Base-by-base conservation (phyloP, 73 alveolate genomes). In the Tetrahymena borealis region DNA sequence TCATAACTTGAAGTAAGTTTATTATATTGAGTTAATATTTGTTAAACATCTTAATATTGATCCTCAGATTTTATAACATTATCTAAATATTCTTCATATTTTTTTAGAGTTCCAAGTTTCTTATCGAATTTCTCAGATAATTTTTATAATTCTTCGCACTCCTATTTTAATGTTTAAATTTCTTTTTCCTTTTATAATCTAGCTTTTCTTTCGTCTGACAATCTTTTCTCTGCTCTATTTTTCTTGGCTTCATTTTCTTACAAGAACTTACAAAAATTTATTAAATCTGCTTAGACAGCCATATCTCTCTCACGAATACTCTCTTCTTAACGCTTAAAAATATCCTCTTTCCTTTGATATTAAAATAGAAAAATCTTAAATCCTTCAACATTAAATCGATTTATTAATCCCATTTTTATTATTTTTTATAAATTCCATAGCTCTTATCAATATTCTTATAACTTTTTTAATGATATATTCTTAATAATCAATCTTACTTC, bases 81-180 rank as follows among this genome's bases (percentile, higher is more conserved):
- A 31, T 97, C 99, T 41, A 97, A 93, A 95, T 94, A 97, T 24
- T 94, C 96, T 85, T 97, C 99, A 91, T 97, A 97, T 39, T 97
- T 96, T 93, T 92, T 96, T 97, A 97, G 93, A 32, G 96, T 93
- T 32, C 92, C 77, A 12, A 94, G 91, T 40, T 78, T 94, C 39
- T 94, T 93, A 33, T 96, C 96, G 20, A 77, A 36, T 36, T 93
- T 90, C 39, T 93, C 78, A 37, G 77, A 24, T 28, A 91, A 92
- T 79, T 90, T 79, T 39, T 79, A 15, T 31, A 96, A 40, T 32
- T 78, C 94, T 39, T 96, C 78, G 39, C 90, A 42, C 35, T 93
- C 79, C 8, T 42, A 39, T 16, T 78, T 40, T 4, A 91, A 77
- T 38, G 77, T 91, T 39, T 91, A 91, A 39, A 94, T 93, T 90